Percentiles rank a stretch among this genome's conserved stretches.
Evolutionary conservation across 257 asterid species (phyloP).

Genomic region (Nicotiana sylvestris): DNA sequence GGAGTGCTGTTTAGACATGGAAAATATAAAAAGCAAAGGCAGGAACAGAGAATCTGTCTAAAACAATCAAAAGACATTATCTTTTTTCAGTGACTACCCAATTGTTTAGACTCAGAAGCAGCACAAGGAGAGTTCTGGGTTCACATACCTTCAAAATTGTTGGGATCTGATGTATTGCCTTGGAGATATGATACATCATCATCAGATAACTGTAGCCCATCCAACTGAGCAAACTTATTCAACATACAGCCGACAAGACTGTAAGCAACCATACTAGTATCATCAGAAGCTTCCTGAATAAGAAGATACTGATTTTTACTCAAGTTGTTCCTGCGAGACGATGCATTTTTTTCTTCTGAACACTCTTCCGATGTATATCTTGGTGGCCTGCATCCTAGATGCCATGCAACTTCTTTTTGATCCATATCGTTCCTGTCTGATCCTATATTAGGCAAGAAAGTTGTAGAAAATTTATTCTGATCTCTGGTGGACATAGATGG

Average conservation of each 20-base stretch:
- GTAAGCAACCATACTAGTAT: slow-evolving; percentile 56
- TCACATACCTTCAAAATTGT: slow-evolving; percentile 39
- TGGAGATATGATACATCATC: slow-evolving; percentile 47
- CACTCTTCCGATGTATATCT: slow-evolving; percentile 12
- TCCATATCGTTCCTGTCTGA: slow-evolving; percentile 18
- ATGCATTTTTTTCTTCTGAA: slow-evolving; percentile 22
- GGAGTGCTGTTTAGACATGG: not conserved
- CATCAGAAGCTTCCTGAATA: slow-evolving; percentile 84
- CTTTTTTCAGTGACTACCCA: not conserved
- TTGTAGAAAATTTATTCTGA: slow-evolving; percentile 20
- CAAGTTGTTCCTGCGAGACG: slow-evolving; percentile 20
- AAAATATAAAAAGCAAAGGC: not conserved
- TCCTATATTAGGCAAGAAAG: slow-evolving; percentile 16
- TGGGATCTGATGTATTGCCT: slow-evolving; percentile 31
- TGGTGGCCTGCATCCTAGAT: slow-evolving; percentile 12
- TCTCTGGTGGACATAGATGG: not conserved
- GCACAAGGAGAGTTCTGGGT: not conserved
- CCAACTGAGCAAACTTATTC: slow-evolving; percentile 43
- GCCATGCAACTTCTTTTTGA: slow-evolving; percentile 19
- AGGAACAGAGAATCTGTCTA: not conserved
- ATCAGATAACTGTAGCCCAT: slow-evolving; percentile 30
- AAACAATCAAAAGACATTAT: not conserved
- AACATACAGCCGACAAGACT: slow-evolving; percentile 49
- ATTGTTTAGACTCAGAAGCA: not conserved
- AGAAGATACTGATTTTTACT: slow-evolving; percentile 53